Percentiles rank a stretch among this genome's conserved stretches.
phyloP scores from a whole-genome alignment of 805 yeast species.

The Wickerhamomyces silvicola region DNA sequence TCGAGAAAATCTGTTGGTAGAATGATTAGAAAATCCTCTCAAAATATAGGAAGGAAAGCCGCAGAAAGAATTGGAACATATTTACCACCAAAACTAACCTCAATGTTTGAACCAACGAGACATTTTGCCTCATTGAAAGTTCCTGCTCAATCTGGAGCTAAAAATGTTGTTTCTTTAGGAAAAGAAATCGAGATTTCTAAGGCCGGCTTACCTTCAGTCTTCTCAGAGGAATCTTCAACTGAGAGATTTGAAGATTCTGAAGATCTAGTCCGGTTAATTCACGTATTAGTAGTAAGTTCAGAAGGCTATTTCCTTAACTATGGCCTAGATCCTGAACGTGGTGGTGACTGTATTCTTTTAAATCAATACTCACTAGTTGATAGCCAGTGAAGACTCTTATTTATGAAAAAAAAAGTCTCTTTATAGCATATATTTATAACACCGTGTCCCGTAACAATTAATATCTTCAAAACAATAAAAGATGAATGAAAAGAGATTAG shows the following conservation, averaged over 20 bases:
- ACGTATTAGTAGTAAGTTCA: constrained; percentile 68
- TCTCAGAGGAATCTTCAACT: constrained; percentile 11
- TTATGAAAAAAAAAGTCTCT: neutral
- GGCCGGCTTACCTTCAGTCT: constrained; percentile 18
- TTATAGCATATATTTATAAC: too few species aligned
- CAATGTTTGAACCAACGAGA: constrained; percentile 82
- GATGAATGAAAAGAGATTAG: too few species aligned
- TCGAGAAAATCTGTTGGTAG: constrained; percentile 69
- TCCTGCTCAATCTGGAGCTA: constrained; percentile 41
- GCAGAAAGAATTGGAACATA: constrained; percentile 89
- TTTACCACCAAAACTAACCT: constrained; percentile 71
- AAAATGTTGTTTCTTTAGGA: constrained; percentile 45
- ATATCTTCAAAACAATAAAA: too few species aligned
- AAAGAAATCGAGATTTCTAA: constrained; percentile 20
- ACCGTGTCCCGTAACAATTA: too few species aligned
- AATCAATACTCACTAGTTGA: constrained; percentile 55
- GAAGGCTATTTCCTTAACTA: constrained; percentile 80
- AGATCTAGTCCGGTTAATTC: constrained; percentile 26
- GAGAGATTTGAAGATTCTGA: constrained; percentile 18
- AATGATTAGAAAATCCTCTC: constrained; percentile 71
- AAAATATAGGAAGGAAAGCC: constrained; percentile 67
- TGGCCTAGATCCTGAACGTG: constrained; percentile 76
- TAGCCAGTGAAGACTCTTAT: constrained; percentile 1
- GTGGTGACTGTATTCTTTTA: constrained; percentile 85
- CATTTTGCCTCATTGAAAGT: constrained; percentile 87